phyloP scores from a whole-genome alignment of 352 stramenopile species.

The Phytophthora vignae region DNA sequence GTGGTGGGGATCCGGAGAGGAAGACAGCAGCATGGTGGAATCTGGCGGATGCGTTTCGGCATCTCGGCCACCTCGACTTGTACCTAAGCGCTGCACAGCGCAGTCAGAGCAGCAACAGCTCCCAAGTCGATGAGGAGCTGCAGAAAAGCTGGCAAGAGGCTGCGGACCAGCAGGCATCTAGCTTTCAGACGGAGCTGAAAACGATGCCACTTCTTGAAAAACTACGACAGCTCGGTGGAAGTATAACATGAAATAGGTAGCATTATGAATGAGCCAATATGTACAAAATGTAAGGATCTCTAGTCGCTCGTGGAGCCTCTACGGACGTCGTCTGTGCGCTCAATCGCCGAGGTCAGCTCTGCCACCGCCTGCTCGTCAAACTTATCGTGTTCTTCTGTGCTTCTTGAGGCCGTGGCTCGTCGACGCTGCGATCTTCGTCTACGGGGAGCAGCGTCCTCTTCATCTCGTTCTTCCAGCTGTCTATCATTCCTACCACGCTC shows the following conservation, averaged over 20 bases:
- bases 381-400: background rate
- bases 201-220: slow-evolving; percentile 29
- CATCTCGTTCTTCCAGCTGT: slow-evolving; percentile 18
- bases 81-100: slow-evolving; percentile 52
- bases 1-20: slow-evolving; percentile 14
- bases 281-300: slow-evolving; percentile 12
- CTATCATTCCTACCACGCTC: slow-evolving; percentile 28
- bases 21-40: slow-evolving; percentile 50
- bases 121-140: background rate
- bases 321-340: slow-evolving; percentile 33
- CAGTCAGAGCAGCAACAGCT: slow-evolving; percentile 5
- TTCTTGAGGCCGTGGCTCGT: background rate
- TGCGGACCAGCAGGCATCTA: slow-evolving; percentile 19
- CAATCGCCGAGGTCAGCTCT: slow-evolving; percentile 34
- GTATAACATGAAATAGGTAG: background rate
- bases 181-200: slow-evolving; percentile 43
- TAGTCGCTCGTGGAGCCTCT: slow-evolving; percentile 9
- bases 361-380: slow-evolving; percentile 21
- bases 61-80: slow-evolving; percentile 61
- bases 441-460: slow-evolving; percentile 12
- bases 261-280: slow-evolving; percentile 4
- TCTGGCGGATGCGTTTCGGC: slow-evolving; percentile 70
- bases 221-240: slow-evolving; percentile 35
- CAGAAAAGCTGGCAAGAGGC: slow-evolving; percentile 14
- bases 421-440: slow-evolving; percentile 30